Percentiles rank a stretch among this genome's conserved stretches.
These are phyloP conservation scores for Favolaschia claudopus DNA, from an alignment of 768 basidiomycete species.

Conservation along the genomic window DNA sequence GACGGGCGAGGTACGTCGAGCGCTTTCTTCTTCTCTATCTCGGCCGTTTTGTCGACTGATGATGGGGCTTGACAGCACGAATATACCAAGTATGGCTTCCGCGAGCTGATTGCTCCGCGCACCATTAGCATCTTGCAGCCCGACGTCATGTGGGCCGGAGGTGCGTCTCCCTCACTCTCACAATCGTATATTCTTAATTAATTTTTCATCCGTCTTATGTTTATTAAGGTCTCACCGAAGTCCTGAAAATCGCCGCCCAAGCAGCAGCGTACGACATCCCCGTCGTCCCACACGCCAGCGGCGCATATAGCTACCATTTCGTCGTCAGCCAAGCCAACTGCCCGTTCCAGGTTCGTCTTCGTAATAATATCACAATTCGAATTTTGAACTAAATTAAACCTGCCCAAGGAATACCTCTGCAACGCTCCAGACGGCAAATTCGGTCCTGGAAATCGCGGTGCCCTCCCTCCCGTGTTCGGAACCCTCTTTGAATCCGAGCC, in stretches of 20 bases:
- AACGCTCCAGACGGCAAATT: slow-evolving; percentile 50
- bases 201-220: too few relatives aligned
- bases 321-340: slow-evolving; percentile 48
- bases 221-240: slow-evolving; percentile 37
- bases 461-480: slow-evolving; percentile 44
- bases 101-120: slow-evolving; percentile 39
- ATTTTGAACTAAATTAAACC: background rate
- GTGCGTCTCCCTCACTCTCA: background rate
- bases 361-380: background rate
- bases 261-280: slow-evolving; percentile 56
- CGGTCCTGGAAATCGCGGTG: slow-evolving; percentile 23
- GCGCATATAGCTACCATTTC: slow-evolving; percentile 56
- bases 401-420: slow-evolving; percentile 35
- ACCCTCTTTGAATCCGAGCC: slow-evolving; percentile 27
- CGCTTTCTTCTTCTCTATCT: background rate
- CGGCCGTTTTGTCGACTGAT: background rate
- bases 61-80: slow-evolving; percentile 28
- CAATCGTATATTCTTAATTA: too few relatives aligned
- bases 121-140: slow-evolving; percentile 40
- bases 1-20: slow-evolving; percentile 37
- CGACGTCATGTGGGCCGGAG: slow-evolving; percentile 41
- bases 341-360: slow-evolving; percentile 27
- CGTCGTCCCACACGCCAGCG: slow-evolving; percentile 55
- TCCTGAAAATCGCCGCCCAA: slow-evolving; percentile 42
- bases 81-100: slow-evolving; percentile 41